Base-by-base conservation (phyloP, 2,329 filamentous ascomycete species). In the Arthroderma sp. region DNA sequence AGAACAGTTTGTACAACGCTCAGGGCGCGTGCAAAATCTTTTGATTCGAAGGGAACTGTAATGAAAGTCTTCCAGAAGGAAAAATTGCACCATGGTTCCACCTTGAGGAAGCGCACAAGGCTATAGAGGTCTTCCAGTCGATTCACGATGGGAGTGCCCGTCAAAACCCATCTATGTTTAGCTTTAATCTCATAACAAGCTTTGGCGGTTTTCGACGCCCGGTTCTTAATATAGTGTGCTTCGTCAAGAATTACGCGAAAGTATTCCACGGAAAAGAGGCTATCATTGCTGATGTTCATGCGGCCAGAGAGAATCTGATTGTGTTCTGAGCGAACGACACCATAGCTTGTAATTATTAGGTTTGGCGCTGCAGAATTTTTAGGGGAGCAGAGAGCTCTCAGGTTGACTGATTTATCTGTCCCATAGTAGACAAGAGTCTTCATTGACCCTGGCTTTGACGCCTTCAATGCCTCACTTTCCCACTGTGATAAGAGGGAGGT, bases 31-130 rank as follows among this genome's bases (percentile, higher is more conserved):
- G 96, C 83, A 67, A 95, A 96, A 61, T 98, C 87, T 63, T 93
- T 93, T 0, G 89, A 91, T 70, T 98, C 93, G 62, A 98, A 98
- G 0, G 93, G 93, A 1, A 95, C 85, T 0, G 93, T 98, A 67
- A 98, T 97, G 69, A 98, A 98, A 0, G 93, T 97, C 68, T 91
- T 91, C 93, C 93, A 98, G 73, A 95, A 98, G 0, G 91, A 95
- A 70, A 98, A 98, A 70, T 97, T 97, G 66, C 87, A 93, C 93
- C 93, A 98, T 0, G 93, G 93, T 68, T 97, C 91, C 2, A 98
- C 93, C 58, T 88, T 85, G 9, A 98, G 76, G 72, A 97, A 98
- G 2, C 88, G 84, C 11, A 97, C 88, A 38, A 98, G 74, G 66
- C 88, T 95, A 74, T 96, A 97, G 13, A 98, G 75, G 71, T 97